Conservation (phyloP, 2,329 filamentous ascomycete genomes). For the Elsinoe fawcettii region DNA sequence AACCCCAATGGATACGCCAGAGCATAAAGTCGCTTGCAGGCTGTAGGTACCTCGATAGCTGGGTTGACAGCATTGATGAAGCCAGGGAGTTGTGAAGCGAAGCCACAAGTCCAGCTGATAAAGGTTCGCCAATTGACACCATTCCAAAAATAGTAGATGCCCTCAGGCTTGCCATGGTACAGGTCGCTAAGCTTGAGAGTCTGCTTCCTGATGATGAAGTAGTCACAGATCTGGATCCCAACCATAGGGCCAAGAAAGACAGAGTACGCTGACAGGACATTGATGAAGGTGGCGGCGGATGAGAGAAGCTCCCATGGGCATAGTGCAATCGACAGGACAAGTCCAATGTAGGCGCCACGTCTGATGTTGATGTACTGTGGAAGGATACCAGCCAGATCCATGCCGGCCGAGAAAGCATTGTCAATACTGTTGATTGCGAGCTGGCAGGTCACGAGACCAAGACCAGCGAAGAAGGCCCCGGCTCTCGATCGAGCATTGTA, state of each 20-base stretch:
- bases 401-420: constrained; percentile 46
- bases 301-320: constrained; percentile 48
- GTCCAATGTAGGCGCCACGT: constrained; percentile 45
- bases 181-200: constrained; percentile 39
- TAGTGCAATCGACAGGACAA: constrained; percentile 38
- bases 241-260: constrained; percentile 41
- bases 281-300: constrained; percentile 41
- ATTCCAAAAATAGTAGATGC: constrained; percentile 37
- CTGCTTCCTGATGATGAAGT: constrained; percentile 36
- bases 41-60: constrained; percentile 30
- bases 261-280: constrained; percentile 38
- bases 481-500: constrained; percentile 32
- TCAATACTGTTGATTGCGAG: constrained; percentile 40
- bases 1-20: constrained; percentile 37
- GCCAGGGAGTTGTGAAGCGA: constrained; percentile 23
- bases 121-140: constrained; percentile 42
- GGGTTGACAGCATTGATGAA: constrained; percentile 40
- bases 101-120: constrained; percentile 34
- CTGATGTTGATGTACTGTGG: constrained; percentile 50
- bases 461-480: constrained; percentile 40
- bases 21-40: constrained; percentile 35
- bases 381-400: constrained; percentile 48
- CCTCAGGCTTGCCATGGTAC: constrained; percentile 31
- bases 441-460: constrained; percentile 40
- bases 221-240: constrained; percentile 41